phyloP scores from a whole-genome alignment of 768 basidiomycete species.

The Lentinula sp. region DNA sequence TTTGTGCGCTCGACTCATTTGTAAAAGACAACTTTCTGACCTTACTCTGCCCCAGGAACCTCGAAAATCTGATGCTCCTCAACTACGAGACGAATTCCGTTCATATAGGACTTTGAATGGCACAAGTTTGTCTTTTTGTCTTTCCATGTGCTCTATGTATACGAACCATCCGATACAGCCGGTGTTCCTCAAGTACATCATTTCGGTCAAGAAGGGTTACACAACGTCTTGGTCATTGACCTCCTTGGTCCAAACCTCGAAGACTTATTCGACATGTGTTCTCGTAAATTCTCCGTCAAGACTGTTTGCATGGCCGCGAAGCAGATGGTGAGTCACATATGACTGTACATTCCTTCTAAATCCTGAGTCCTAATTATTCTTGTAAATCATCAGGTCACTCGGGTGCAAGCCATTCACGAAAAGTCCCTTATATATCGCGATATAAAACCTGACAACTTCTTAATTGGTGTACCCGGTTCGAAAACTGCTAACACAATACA shows the following conservation, averaged over 20 bases:
- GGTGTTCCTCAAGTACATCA: conserved; percentile 98
- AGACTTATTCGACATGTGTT: conserved; percentile 98
- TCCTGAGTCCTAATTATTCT: background rate
- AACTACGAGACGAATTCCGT: conserved; percentile 94
- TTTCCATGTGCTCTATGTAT: conserved; percentile 9
- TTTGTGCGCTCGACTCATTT: conserved; percentile 55
- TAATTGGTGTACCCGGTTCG: conserved; percentile 89
- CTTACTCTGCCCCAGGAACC: conserved; percentile 57
- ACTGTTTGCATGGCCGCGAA: conserved; percentile 99
- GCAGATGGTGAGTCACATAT: conserved; percentile 76
- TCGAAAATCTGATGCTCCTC: conserved; percentile 96
- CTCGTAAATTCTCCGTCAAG: conserved; percentile 96
- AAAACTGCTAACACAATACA: conserved; percentile 87
- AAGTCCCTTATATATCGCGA: conserved; percentile 98
- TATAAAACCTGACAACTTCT: conserved; percentile 99
- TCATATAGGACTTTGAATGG: conserved; percentile 93
- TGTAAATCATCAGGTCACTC: conserved; percentile 62
- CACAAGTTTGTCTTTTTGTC: conserved; percentile 56
- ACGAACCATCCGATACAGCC: conserved; percentile 37
- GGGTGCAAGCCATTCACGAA: conserved; percentile 96
- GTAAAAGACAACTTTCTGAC: conserved; percentile 3
- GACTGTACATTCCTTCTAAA: background rate
- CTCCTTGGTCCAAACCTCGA: conserved; percentile 96
- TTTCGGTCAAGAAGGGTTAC: conserved; percentile 97
- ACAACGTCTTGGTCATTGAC: conserved; percentile 94